Base-by-base conservation (phyloP, 1,284 basidiomycete species). In the Naganishia sp. region DNA sequence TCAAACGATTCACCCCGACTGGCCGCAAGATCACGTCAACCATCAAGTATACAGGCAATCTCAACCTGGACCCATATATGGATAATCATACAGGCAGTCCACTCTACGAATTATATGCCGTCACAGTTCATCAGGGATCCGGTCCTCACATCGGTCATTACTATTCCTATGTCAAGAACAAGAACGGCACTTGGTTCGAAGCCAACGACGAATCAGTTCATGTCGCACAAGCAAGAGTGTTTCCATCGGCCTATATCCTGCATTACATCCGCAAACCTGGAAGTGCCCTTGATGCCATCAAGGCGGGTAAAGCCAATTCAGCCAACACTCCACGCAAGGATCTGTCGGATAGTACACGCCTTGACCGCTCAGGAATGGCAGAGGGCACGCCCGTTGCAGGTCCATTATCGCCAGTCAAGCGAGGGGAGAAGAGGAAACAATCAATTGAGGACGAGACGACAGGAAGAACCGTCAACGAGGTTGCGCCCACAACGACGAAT, bases 91-190 rank as follows among this genome's bases (percentile, higher is more conserved):
- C 61, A 25, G 23, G 82, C 69, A 89, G 89, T 1, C 89, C 90
- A 1, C 81, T 83, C n/a, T 99, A 99, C 79, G 85, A 86, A 3
- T 81, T 99, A 0, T 97, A 93, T 74, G 95, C 90, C 45, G 87
- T 98, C 65, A 92, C 98, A 63, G 93, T 88, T 70, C 96, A 99
- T 77, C 90, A 90, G 25, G 96, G 96, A 57, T 84, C 87, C 53
- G 92, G 94, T 2, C 92, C 94, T 15, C 92, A 96, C 75, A 95
- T 91, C 2, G 96, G 96, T 0, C 96, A 99, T 78, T 99, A 99
- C 79, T 94, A 88, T 70, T 89, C 95, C 6, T 88, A 88, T 72
- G 88, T 98, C 72, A 90, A 87, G 74, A 84, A 85, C 52, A 84
- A 84, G 23, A 82, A 85, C 42, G 89, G 88, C 3, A 81, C 81